Evolutionary conservation across 495 filamentous ascomycete species (phyloP), one percentile per base, ranked within the genome.

Genomic region (Penicillium diatomitis): DNA sequence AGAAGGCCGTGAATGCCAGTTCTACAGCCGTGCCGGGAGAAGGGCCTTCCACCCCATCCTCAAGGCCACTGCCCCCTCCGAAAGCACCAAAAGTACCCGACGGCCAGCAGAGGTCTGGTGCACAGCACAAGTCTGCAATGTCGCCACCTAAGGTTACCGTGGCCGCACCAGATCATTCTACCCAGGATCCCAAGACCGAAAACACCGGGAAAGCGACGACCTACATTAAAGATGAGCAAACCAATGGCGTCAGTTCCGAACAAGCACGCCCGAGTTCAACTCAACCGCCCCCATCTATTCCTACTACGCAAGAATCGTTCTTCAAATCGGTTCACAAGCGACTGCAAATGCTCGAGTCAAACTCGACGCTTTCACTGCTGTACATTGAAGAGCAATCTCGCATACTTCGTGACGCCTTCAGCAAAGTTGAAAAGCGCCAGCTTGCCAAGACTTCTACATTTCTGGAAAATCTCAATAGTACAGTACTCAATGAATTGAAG

Each of bases 301-400:
- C 91, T 8, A 90, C 88, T 0, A 91, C 88, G 4, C 92, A 98
- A 68, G 92, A 96, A 64, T 89, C 85, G 6, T 97, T 98, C 70
- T 98, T 96, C 77, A 97, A 97, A 66, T 88, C 88, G 5, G 83
- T 98, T 4, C 86, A 88, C 51, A 95, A 96, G 62, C 87, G 92
- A 36, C 79, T 98, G 5, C 86, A 90, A 56, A 79, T 85, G 51
- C 83, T 98, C 9, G 92, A 98, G 65, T 79, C 87, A 20, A 96
- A 97, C 65, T 88, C 88, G 5, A 92, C 90, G 3, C 74, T 98
- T 30, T 95, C 90, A 0, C 77, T 98, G 3, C 87, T 95, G 56
- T 98, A 97, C 61, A 96, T 98, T 54, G 90, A 96, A 69, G 86
- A 92, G 44, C 92, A 98, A 61, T 97, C 92, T 10, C 82, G 81